Conservation (phyloP, 257 asterid genomes). For the Echium plantagineum region DNA sequence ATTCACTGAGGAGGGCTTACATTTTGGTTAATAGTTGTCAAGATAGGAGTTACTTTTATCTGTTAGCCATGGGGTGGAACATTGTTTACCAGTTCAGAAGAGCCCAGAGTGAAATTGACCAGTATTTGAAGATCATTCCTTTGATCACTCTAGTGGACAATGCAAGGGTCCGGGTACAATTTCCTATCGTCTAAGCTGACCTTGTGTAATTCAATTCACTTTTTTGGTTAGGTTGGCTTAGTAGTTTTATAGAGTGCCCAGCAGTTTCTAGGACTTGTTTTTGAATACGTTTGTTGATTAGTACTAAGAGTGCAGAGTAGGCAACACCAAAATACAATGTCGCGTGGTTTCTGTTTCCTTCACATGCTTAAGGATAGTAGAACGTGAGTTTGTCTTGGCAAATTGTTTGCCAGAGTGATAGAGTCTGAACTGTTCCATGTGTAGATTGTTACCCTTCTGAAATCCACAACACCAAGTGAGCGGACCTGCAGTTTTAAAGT, state of each 20-base stretch:
- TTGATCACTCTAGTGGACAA: conserved; percentile 84
- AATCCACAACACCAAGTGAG: background rate
- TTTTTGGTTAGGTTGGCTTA: background rate
- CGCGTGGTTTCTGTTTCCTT: background rate
- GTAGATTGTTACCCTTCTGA: background rate
- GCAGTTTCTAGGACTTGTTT: background rate
- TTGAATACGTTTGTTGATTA: background rate
- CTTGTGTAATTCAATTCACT: background rate
- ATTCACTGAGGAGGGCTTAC: conserved; percentile 72
- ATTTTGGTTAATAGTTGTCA: conserved; percentile 79
- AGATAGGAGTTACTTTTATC: conserved; percentile 71
- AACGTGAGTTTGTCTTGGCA: background rate
- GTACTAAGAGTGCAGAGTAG: background rate
- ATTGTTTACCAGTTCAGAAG: conserved; percentile 84
- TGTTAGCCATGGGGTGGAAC: conserved; percentile 96
- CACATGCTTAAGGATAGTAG: background rate
- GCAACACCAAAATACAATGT: background rate
- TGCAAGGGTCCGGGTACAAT: conserved; percentile 78
- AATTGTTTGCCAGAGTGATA: no score
- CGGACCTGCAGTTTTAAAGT: no score
- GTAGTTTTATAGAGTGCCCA: background rate
- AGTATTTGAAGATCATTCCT: conserved; percentile 79
- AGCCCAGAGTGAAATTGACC: conserved; percentile 86
- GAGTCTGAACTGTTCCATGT: background rate
- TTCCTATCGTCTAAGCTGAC: background rate